These are phyloP conservation scores for Macrophomina phaseolina DNA, from an alignment of 2,329 filamentous ascomycete species.

Conservation along the genomic window DNA sequence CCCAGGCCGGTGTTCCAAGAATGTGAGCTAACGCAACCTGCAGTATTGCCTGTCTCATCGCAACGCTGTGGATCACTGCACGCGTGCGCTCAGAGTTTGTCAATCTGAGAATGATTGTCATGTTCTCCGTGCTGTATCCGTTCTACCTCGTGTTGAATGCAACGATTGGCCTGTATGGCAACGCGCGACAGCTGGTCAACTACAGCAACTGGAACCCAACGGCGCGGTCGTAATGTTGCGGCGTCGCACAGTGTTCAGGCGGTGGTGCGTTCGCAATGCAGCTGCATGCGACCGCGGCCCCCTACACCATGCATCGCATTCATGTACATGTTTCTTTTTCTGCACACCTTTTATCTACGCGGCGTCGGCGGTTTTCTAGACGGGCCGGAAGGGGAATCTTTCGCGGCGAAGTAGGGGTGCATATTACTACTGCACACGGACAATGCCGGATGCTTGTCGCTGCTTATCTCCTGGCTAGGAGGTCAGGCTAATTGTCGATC, in stretches of 20 bases:
- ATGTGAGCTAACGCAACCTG: neutral
- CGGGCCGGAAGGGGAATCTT: neutral
- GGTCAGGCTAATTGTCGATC: conserved; percentile 8
- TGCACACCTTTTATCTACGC: neutral
- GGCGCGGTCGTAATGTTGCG: conserved; percentile 38
- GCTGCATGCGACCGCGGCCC: conserved; percentile 13
- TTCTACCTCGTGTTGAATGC: conserved; percentile 53
- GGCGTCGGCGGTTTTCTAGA: conserved; percentile 11
- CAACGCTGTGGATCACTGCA: conserved; percentile 55
- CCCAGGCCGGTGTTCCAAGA: conserved; percentile 16
- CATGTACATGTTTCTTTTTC: conserved; percentile 23
- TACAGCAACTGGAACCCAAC: conserved; percentile 58
- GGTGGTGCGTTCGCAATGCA: neutral
- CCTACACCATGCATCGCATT: conserved; percentile 23
- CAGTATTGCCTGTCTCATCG: conserved; percentile 50
- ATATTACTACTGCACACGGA: conserved; percentile 15
- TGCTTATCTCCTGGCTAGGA: neutral
- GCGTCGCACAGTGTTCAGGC: neutral
- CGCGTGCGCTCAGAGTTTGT: conserved; percentile 55
- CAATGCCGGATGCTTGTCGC: conserved; percentile 3
- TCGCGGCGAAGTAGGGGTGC: neutral
- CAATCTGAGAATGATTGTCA: conserved; percentile 46
- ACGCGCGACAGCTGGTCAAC: conserved; percentile 53
- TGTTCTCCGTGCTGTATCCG: conserved; percentile 52
- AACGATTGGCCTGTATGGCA: conserved; percentile 54